These are phyloP conservation scores for Chaetomiaceae sp. DNA, from an alignment of 2,329 filamentous ascomycete species.

Conservation along the genomic window DNA sequence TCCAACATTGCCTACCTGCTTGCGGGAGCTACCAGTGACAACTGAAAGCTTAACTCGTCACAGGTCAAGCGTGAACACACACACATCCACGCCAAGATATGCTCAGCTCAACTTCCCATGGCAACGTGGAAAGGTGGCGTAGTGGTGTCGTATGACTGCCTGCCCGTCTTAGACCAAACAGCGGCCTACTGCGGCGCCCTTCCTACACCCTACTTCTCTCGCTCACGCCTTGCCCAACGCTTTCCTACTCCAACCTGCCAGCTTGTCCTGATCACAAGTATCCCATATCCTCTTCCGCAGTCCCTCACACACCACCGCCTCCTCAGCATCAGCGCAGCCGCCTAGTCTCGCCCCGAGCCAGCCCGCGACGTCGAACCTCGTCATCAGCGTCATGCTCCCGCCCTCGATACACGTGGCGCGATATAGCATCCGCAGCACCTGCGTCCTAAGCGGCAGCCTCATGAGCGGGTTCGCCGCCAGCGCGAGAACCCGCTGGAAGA, in stretches of 20 bases:
- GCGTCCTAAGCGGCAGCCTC: conserved; percentile 51
- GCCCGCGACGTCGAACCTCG: conserved; percentile 64
- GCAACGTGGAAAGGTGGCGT: no score
- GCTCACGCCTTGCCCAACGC: conserved; percentile 25
- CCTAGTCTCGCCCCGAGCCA: conserved; percentile 64
- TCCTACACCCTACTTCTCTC: no score
- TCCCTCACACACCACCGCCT: conserved; percentile 44
- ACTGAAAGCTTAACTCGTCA: no score
- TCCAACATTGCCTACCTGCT: no score
- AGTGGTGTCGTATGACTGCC: no score
- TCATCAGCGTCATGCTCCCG: conserved; percentile 75
- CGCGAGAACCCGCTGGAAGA: conserved; percentile 70
- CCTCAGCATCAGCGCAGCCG: conserved; percentile 21
- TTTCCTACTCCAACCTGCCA: conserved; percentile 59
- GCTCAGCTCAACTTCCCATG: no score
- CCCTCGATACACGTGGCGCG: conserved; percentile 60
- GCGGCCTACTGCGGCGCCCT: no score
- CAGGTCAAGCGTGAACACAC: no score
- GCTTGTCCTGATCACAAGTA: conserved; percentile 60
- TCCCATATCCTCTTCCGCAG: conserved; percentile 55
- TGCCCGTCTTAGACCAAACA: no score
- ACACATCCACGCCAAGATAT: no score
- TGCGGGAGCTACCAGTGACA: no score
- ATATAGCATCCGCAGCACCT: conserved; percentile 56
- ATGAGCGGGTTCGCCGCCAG: conserved; percentile 63